Base-by-base conservation (phyloP, 2,329 filamentous ascomycete genomes). In the Clonostachys rosea region DNA sequence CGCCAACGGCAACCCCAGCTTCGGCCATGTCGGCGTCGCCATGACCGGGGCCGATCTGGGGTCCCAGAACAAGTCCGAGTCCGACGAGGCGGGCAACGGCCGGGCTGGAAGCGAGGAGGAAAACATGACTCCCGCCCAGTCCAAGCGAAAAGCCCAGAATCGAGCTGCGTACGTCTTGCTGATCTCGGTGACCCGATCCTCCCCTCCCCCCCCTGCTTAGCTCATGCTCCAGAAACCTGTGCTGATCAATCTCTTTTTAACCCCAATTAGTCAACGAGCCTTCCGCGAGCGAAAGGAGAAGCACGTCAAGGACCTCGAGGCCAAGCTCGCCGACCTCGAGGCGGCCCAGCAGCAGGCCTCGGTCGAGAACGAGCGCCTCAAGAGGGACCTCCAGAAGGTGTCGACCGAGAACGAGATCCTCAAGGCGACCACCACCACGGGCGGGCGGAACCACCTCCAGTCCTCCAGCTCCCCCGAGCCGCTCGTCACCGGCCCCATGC, bases 271-370 rank as follows among this genome's bases (percentile, higher is more conserved):
- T 43, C 94, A 97, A 76, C 86, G 92, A 57, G 92, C 94, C 34
- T 97, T 97, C 67, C 89, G 92, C 50, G 92, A 97, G 68, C 86
- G 92, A 56, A 97, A 97, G 67, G 92, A 97, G 65, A 86, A 85
- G 49, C 91, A 95, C 60, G 91, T 97, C 52, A 91, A 91, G 64
- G 91, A 97, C 51, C 84, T 97, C 24, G 91, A 97, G 68, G 81
- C 83, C 49, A 94, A 96, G 64, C 83, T 97, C 30, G 85, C 82
- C 44, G 77, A 74, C 43, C 81, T 96, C 34, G 87, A 95, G 62
- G 82, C 84, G 50, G 83, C 84, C 44, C 87, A 89, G 45, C 79
- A 84, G 47, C 78, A 81, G 34, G 79, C 94, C 1, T 79, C 84
- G 39, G 81, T 84, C 41, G 91, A 96, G 64, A 96, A 96, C 62